Evolutionary conservation across 2,329 filamentous ascomycete species (phyloP).

Genomic region (Bertia moriformis): DNA sequence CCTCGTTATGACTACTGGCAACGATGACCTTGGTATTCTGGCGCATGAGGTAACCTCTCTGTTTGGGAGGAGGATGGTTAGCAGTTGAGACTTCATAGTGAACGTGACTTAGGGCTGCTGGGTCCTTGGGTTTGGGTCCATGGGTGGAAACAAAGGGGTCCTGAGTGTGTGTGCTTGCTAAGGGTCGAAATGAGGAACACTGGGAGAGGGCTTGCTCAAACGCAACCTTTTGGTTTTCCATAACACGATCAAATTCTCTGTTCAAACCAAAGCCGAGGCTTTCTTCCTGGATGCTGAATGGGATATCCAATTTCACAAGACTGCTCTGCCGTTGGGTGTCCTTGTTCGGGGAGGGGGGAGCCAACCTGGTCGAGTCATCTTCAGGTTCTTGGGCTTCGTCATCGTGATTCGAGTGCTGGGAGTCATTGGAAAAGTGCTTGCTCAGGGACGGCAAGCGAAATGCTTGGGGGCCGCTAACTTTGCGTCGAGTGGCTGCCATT

Average conservation of each 20-base stretch:
- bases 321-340: conserved; percentile 35
- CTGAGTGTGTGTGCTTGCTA: conserved; percentile 10
- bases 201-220: conserved; percentile 20
- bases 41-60: conserved; percentile 97
- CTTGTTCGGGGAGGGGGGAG: conserved; percentile 23
- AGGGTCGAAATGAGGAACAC: conserved; percentile 7
- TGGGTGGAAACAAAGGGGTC: background rate
- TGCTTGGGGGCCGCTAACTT: conserved; percentile 49
- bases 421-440: background rate
- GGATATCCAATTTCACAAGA: conserved; percentile 62
- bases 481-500: conserved; percentile 75
- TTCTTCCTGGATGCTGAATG: conserved; percentile 69
- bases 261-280: conserved; percentile 78
- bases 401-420: conserved; percentile 27
- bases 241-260: conserved; percentile 84
- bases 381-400: conserved; percentile 47
- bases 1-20: conserved; percentile 63
- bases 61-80: conserved; percentile 54
- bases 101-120: conserved; percentile 5
- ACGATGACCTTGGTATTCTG: conserved; percentile 96
- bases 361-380: conserved; percentile 39
- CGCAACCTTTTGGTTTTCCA: conserved; percentile 91
- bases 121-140: conserved; percentile 14
- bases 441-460: background rate
- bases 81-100: conserved; percentile 14